phyloP scores from a whole-genome alignment of 352 stramenopile species.

The Pythium myriotylum region DNA sequence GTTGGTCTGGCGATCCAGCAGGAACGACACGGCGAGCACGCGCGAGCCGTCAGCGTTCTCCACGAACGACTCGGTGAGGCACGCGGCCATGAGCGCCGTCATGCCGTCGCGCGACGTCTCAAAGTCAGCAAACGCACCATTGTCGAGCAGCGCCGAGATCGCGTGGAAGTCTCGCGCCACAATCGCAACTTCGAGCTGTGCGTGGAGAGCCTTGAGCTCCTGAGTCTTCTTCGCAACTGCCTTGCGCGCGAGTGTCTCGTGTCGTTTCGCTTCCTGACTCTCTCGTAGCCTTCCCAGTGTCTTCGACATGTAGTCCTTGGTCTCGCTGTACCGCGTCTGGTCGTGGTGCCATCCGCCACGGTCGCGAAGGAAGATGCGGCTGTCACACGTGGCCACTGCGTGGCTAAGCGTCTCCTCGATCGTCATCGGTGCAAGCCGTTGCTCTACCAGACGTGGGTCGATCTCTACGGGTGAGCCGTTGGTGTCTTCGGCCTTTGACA shows the following conservation, averaged over 20 bases:
- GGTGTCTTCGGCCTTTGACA: no score
- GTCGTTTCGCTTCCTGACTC: slow-evolving; percentile 19
- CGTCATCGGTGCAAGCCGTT: slow-evolving; percentile 37
- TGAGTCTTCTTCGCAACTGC: slow-evolving; percentile 46
- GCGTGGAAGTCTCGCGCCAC: slow-evolving; percentile 41
- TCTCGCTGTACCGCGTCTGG: slow-evolving; percentile 43
- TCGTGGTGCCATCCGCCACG: slow-evolving; percentile 43
- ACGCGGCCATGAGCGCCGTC: slow-evolving; percentile 57
- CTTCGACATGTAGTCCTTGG: slow-evolving; percentile 33
- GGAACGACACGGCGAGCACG: slow-evolving; percentile 60
- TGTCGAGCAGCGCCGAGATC: slow-evolving; percentile 45
- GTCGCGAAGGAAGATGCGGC: slow-evolving; percentile 33
- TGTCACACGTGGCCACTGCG: slow-evolving; percentile 48
- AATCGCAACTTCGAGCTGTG: slow-evolving; percentile 48
- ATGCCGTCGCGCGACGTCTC: slow-evolving; percentile 45
- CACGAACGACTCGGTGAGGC: slow-evolving; percentile 60
- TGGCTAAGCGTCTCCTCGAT: slow-evolving; percentile 51
- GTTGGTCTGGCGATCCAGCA: slow-evolving; percentile 56
- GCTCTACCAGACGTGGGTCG: slow-evolving; percentile 12
- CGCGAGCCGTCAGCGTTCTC: slow-evolving; percentile 49
- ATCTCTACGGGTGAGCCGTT: not conserved
- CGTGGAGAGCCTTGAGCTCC: slow-evolving; percentile 50
- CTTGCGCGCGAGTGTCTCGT: slow-evolving; percentile 49
- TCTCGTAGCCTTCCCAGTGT: slow-evolving; percentile 28
- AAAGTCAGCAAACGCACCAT: slow-evolving; percentile 67